A percentile compares a stretch with the other conserved stretches of the same genome.
Evolutionary conservation across 495 filamentous ascomycete species (phyloP).

Genomic region (Sphaerosporella brunnea): DNA sequence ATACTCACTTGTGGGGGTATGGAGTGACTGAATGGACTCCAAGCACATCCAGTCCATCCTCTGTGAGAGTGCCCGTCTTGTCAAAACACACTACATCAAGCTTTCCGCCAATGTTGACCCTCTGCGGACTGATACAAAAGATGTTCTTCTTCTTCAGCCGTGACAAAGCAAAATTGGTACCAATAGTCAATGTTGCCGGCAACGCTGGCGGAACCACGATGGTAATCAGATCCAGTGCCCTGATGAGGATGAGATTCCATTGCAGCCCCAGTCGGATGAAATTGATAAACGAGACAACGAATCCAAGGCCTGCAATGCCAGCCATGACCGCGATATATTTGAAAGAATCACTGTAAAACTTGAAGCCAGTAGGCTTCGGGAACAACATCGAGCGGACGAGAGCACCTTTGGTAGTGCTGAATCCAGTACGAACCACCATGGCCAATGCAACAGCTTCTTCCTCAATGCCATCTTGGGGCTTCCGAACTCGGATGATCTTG

Average conservation of each 20-base stretch:
- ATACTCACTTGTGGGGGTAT: slow-evolving; percentile 1
- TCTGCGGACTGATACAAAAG: slow-evolving; percentile 93
- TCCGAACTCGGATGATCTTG: slow-evolving; percentile 76
- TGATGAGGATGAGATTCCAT: slow-evolving; percentile 77
- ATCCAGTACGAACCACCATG: slow-evolving; percentile 81
- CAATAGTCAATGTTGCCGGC: slow-evolving; percentile 92
- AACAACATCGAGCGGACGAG: slow-evolving; percentile 97
- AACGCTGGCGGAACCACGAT: slow-evolving; percentile 94
- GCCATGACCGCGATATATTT: slow-evolving; percentile 97
- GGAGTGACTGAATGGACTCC: slow-evolving; percentile 59
- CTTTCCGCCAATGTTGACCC: slow-evolving; percentile 90
- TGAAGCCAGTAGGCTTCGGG: slow-evolving; percentile 93
- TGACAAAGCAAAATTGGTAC: slow-evolving; percentile 82
- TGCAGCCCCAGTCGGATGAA: slow-evolving; percentile 68
- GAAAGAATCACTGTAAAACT: slow-evolving; percentile 95
- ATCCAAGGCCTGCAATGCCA: slow-evolving; percentile 69
- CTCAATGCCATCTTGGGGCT: slow-evolving; percentile 67
- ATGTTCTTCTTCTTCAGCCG: slow-evolving; percentile 74
- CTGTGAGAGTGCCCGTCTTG: slow-evolving; percentile 94
- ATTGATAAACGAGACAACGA: slow-evolving; percentile 78
- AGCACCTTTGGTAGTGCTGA: slow-evolving; percentile 92
- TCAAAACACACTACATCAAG: slow-evolving; percentile 95
- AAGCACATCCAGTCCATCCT: slow-evolving; percentile 90
- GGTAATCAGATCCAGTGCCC: slow-evolving; percentile 88
- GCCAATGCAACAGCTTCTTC: slow-evolving; percentile 86